phyloP scores from a whole-genome alignment of 352 stramenopile species.

The Phytophthora pinifolia region DNA sequence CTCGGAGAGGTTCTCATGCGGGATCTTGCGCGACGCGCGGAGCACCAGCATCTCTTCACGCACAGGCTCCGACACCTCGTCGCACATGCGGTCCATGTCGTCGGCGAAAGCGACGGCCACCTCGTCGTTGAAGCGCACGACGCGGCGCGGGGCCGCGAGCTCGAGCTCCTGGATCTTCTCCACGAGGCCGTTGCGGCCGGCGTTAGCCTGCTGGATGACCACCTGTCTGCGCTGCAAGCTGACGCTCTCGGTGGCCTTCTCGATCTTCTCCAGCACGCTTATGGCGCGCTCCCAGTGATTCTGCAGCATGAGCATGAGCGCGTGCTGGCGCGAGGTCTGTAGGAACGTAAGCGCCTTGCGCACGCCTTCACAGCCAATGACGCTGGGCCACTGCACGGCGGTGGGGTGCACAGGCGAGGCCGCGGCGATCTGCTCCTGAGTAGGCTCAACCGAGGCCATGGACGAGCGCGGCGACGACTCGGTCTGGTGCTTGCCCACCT shows the following conservation, averaged over 20 bases:
- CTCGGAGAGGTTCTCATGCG: conserved; percentile 72
- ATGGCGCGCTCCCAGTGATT: conserved; percentile 81
- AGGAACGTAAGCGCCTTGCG: conserved; percentile 68
- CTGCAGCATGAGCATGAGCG: conserved; percentile 72
- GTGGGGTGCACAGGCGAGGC: neutral
- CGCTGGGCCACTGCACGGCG: conserved; percentile 36
- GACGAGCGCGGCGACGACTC: conserved; percentile 51
- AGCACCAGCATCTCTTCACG: conserved; percentile 82
- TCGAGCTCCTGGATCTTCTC: conserved; percentile 39
- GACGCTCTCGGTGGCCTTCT: conserved; percentile 71
- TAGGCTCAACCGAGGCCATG: conserved; percentile 9
- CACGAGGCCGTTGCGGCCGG: conserved; percentile 31
- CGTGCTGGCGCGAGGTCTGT: conserved; percentile 68
- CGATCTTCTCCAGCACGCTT: conserved; percentile 72
- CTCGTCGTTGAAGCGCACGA: conserved; percentile 63
- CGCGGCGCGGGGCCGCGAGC: conserved; percentile 17
- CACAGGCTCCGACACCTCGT: conserved; percentile 45
- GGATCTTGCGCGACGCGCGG: conserved; percentile 68
- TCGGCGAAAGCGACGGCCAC: conserved; percentile 48
- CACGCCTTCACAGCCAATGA: conserved; percentile 58
- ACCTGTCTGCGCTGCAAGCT: conserved; percentile 61
- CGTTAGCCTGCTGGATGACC: conserved; percentile 65
- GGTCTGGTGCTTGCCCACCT: conserved; percentile 57
- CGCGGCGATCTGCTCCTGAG: conserved; percentile 16
- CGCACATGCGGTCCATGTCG: conserved; percentile 68